phyloP scores from a whole-genome alignment of 2,329 filamentous ascomycete genomes.

The Paecilomyces variotii region DNA sequence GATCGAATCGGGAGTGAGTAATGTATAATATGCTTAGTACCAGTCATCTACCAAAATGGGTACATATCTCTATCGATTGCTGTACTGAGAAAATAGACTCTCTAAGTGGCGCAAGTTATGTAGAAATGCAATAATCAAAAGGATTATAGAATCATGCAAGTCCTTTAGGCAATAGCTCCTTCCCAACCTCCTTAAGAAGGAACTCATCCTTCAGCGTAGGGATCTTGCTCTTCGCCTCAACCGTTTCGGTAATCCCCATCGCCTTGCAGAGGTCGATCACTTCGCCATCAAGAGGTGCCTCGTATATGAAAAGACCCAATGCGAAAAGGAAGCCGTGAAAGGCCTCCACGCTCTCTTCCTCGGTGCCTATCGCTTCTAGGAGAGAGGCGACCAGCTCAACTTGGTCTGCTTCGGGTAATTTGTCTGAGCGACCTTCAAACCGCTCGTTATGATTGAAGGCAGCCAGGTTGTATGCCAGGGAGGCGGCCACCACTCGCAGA shows the following conservation, averaged over 20 bases:
- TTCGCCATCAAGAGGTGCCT: conserved; percentile 60
- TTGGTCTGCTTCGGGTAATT: conserved; percentile 61
- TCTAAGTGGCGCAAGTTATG: not conserved
- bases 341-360: conserved; percentile 54
- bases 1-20: not conserved
- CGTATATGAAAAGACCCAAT: conserved; percentile 68
- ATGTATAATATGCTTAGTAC: not conserved
- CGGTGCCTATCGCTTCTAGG: conserved; percentile 60
- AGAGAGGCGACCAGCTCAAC: conserved; percentile 75
- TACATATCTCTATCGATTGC: not conserved
- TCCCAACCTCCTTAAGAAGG: conserved; percentile 46
- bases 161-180: conserved; percentile 36
- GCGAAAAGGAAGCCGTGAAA: conserved; percentile 69
- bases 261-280: conserved; percentile 70
- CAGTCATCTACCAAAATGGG: not conserved
- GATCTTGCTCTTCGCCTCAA: conserved; percentile 48
- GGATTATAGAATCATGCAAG: conserved; percentile 7
- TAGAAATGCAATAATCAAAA: not conserved
- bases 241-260: conserved; percentile 63
- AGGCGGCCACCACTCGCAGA: conserved; percentile 72
- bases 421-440: conserved; percentile 48
- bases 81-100: not conserved
- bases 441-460: conserved; percentile 60
- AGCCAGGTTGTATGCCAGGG: conserved; percentile 75
- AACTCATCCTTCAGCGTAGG: conserved; percentile 50